Evolutionary conservation across 225 moss, liverwort and hornwort genomes (phyloP).

Genomic region (Physcomitrellopsis africana): DNA sequence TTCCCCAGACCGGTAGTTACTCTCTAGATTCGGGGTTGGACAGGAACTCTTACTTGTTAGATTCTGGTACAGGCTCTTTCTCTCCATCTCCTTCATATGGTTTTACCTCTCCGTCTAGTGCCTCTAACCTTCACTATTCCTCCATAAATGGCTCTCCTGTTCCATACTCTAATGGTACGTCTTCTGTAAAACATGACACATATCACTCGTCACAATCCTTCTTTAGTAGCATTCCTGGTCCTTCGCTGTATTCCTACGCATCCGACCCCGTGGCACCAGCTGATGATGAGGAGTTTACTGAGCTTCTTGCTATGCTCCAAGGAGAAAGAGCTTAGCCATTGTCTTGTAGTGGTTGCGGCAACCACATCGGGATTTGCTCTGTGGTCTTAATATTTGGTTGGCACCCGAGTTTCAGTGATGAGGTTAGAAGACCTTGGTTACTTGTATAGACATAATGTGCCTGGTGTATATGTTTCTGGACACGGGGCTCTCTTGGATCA

Average conservation of each 20-base stretch:
- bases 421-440: slow-evolving; percentile 32
- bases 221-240: slow-evolving; percentile 58
- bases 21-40: slow-evolving; percentile 59
- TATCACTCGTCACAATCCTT: slow-evolving; percentile 71
- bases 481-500: slow-evolving; percentile 39
- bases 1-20: slow-evolving; percentile 55
- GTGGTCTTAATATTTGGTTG: slow-evolving; percentile 19
- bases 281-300: slow-evolving; percentile 82
- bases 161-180: slow-evolving; percentile 69
- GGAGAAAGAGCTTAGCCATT: slow-evolving; percentile 35
- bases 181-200: slow-evolving; percentile 61
- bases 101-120: slow-evolving; percentile 38
- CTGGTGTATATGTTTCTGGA: slow-evolving; percentile 29
- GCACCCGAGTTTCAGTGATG: slow-evolving; percentile 27
- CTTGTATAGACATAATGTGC: slow-evolving; percentile 63
- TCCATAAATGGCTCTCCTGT: slow-evolving; percentile 48
- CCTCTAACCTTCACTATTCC: slow-evolving; percentile 36
- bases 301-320: slow-evolving; percentile 80
- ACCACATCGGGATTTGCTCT: slow-evolving; percentile 12
- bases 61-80: slow-evolving; percentile 37
- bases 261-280: slow-evolving; percentile 49
- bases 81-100: slow-evolving; percentile 40
- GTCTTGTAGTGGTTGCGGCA: neutral
- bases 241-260: slow-evolving; percentile 53
- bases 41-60: slow-evolving; percentile 41